These are phyloP conservation scores for Austroboletus festivus DNA, from an alignment of 768 basidiomycete genomes.

Conservation along the genomic window DNA sequence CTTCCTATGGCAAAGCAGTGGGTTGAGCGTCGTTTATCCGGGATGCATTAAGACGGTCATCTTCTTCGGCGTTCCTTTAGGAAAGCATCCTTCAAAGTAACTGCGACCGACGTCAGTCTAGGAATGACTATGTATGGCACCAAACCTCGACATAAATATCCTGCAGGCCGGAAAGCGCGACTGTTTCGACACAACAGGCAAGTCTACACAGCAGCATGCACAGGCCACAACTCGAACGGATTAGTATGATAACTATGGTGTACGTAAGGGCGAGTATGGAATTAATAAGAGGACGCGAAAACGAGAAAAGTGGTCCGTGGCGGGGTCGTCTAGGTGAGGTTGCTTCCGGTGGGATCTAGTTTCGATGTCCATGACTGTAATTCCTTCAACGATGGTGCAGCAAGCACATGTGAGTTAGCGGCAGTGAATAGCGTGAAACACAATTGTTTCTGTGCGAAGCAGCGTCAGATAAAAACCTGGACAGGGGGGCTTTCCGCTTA, in stretches of 20 bases:
- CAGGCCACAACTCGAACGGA: slow-evolving; percentile 9
- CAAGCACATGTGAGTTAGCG: slow-evolving; percentile 87
- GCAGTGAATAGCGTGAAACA: slow-evolving; percentile 90
- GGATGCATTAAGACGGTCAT: neutral
- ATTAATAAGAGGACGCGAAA: slow-evolving; percentile 17
- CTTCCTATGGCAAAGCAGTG: slow-evolving; percentile 7
- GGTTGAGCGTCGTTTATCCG: slow-evolving; percentile 12
- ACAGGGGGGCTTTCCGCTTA: slow-evolving; percentile 36
- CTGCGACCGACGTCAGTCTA: neutral
- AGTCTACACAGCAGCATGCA: neutral
- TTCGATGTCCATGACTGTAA: slow-evolving; percentile 81
- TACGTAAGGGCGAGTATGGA: slow-evolving; percentile 22
- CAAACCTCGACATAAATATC: neutral
- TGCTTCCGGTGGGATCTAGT: slow-evolving; percentile 76
- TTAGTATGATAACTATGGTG: slow-evolving; percentile 25
- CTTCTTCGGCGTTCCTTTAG: slow-evolving; percentile 15
- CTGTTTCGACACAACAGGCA: slow-evolving; percentile 4
- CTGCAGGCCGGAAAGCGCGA: neutral
- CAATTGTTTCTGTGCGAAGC: slow-evolving; percentile 61
- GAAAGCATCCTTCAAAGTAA: neutral
- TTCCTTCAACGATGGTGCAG: slow-evolving; percentile 79
- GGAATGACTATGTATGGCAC: neutral
- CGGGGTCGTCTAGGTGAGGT: slow-evolving; percentile 35
- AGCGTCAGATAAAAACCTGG: slow-evolving; percentile 1
- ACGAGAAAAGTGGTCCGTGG: neutral